phyloP scores from a whole-genome alignment of 345 rosid genomes.

The Heritiera fomes region DNA sequence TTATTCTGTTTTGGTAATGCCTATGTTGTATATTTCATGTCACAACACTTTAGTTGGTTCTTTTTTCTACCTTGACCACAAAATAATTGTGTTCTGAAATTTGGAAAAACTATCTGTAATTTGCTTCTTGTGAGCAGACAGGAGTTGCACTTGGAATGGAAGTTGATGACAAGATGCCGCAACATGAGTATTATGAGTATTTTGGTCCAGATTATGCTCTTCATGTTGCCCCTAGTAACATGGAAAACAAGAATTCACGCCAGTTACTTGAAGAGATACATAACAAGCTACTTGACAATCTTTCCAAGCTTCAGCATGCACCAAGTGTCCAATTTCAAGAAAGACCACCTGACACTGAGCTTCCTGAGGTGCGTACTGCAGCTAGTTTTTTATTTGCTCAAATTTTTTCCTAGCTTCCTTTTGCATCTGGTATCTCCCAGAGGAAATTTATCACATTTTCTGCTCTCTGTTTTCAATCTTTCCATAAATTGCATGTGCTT shows the following conservation, averaged over 20 bases:
- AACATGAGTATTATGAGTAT: slow-evolving; percentile 75
- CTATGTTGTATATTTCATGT: neutral
- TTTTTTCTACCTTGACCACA: neutral
- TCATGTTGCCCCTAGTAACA: slow-evolving; percentile 53
- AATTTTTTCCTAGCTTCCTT: neutral
- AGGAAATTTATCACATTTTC: neutral
- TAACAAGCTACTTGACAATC: slow-evolving; percentile 77
- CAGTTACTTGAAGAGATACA: slow-evolving; percentile 80
- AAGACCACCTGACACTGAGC: slow-evolving; percentile 76
- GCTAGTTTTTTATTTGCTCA: slow-evolving; percentile 15
- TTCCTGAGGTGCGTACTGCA: slow-evolving; percentile 60
- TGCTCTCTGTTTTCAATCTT: neutral
- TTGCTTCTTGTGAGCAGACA: slow-evolving; percentile 34
- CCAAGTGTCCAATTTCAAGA: slow-evolving; percentile 96
- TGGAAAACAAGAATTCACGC: slow-evolving; percentile 57
- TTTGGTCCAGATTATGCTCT: slow-evolving; percentile 78
- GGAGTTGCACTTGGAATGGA: slow-evolving; percentile 80
- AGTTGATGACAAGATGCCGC: slow-evolving; percentile 79
- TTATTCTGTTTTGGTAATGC: neutral
- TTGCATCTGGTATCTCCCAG: slow-evolving; percentile 11
- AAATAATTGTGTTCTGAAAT: neutral
- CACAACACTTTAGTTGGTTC: neutral
- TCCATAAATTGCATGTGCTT: neutral
- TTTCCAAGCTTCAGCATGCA: slow-evolving; percentile 94
- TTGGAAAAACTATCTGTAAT: neutral